Evolutionary conservation across 768 basidiomycete species (phyloP).

Genomic region (Crassisporium funariophilum): DNA sequence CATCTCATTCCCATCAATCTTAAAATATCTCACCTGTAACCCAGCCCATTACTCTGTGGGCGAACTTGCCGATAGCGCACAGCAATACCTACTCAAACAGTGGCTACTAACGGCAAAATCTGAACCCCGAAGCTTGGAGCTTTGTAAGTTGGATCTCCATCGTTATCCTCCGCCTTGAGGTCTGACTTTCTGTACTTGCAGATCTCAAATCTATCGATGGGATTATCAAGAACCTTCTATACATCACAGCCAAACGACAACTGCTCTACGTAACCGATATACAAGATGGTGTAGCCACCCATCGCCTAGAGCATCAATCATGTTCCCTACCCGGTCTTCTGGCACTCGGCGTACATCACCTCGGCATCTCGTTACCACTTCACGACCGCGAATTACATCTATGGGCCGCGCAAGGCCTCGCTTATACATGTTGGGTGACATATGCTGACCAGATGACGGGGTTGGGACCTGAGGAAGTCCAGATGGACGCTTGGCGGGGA

Average conservation of each 20-base stretch:
- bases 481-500: conserved; percentile 29
- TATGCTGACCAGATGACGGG: conserved; percentile 69
- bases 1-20: neutral
- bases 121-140: conserved; percentile 52
- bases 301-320: conserved; percentile 61
- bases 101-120: conserved; percentile 58
- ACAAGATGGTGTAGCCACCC: conserved; percentile 32
- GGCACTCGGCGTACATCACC: conserved; percentile 55
- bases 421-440: conserved; percentile 60
- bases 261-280: conserved; percentile 62
- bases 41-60: conserved; percentile 6
- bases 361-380: conserved; percentile 30
- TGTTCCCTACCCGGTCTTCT: conserved; percentile 68
- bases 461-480: conserved; percentile 59
- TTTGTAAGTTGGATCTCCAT: conserved; percentile 48
- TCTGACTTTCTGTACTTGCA: conserved; percentile 34
- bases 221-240: conserved; percentile 56
- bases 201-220: conserved; percentile 52
- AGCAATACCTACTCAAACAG: conserved; percentile 68
- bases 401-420: conserved; percentile 66
- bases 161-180: conserved; percentile 36
- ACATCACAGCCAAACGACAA: conserved; percentile 50
- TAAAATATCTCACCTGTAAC: too few relatives aligned
- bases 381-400: conserved; percentile 45
- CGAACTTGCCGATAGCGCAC: conserved; percentile 27